Percentiles rank a stretch among this genome's conserved stretches.
These are phyloP conservation scores for Quercus glauca DNA, from an alignment of 306 rosid species.

Conservation along the genomic window DNA sequence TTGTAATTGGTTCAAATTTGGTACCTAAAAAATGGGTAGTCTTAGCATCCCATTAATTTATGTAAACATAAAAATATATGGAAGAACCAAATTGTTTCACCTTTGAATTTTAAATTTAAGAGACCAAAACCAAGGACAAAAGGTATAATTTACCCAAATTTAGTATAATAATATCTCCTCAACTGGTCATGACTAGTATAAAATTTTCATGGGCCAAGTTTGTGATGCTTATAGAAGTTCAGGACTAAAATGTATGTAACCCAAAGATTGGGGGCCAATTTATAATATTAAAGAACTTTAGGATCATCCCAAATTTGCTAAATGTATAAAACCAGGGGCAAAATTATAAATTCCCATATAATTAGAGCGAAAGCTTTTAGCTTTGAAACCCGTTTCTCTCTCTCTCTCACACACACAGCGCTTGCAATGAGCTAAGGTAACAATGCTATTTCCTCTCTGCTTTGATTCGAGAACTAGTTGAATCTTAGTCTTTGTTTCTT, in stretches of 20 bases:
- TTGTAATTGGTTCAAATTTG: too few relatives aligned
- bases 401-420: background rate
- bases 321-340: constrained; percentile 6
- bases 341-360: background rate
- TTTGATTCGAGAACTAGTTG: background rate
- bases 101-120: too few relatives aligned
- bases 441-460: background rate
- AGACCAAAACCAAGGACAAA: background rate
- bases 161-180: background rate
- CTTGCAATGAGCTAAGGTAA: constrained; percentile 33
- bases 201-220: background rate
- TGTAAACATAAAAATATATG: too few relatives aligned
- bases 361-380: constrained; percentile 21
- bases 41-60: too few relatives aligned
- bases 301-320: background rate
- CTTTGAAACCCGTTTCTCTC: constrained; percentile 21
- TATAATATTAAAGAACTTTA: background rate
- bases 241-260: background rate
- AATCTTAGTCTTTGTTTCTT: background rate
- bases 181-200: background rate
- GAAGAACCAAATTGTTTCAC: too few relatives aligned
- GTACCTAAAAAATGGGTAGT: too few relatives aligned
- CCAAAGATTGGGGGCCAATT: background rate
- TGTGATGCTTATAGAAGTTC: background rate
- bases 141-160: background rate